phyloP scores from a whole-genome alignment of 768 basidiomycete species.

The Butyriboletus loyo region DNA sequence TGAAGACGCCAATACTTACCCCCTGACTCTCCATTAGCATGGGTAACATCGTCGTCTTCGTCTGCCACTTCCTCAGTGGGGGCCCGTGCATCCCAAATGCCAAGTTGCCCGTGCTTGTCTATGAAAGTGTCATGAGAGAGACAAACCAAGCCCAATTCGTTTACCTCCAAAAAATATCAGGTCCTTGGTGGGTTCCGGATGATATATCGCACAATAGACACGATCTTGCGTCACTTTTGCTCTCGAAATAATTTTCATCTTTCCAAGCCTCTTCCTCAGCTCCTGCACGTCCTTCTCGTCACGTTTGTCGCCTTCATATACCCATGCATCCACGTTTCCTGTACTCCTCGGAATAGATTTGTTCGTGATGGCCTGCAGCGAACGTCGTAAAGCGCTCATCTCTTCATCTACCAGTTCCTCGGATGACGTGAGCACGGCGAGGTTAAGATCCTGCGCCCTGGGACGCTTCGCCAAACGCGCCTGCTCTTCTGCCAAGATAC shows the following conservation, averaged over 20 bases:
- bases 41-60: slow-evolving; percentile 53
- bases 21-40: slow-evolving; percentile 46
- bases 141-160: background rate
- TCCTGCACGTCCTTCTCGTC: slow-evolving; percentile 49
- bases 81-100: slow-evolving; percentile 85
- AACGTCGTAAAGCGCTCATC: slow-evolving; percentile 42
- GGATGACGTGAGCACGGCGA: slow-evolving; percentile 48
- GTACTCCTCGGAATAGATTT: slow-evolving; percentile 37
- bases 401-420: slow-evolving; percentile 48
- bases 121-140: slow-evolving; percentile 1
- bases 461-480: slow-evolving; percentile 64
- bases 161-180: slow-evolving; percentile 84
- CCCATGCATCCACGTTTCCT: slow-evolving; percentile 49
- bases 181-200: slow-evolving; percentile 77
- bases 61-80: slow-evolving; percentile 60
- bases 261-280: slow-evolving; percentile 51
- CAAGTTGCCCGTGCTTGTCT: slow-evolving; percentile 84
- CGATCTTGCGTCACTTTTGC: slow-evolving; percentile 79
- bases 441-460: slow-evolving; percentile 62
- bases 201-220: slow-evolving; percentile 76
- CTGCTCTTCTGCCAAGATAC: slow-evolving; percentile 58
- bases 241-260: slow-evolving; percentile 64
- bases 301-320: slow-evolving; percentile 44
- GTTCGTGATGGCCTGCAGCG: slow-evolving; percentile 42
- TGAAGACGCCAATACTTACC: slow-evolving; percentile 82